Evolutionary conservation across 2,329 filamentous ascomycete genomes (phyloP).

Genomic region (Clonostachys sp.): DNA sequence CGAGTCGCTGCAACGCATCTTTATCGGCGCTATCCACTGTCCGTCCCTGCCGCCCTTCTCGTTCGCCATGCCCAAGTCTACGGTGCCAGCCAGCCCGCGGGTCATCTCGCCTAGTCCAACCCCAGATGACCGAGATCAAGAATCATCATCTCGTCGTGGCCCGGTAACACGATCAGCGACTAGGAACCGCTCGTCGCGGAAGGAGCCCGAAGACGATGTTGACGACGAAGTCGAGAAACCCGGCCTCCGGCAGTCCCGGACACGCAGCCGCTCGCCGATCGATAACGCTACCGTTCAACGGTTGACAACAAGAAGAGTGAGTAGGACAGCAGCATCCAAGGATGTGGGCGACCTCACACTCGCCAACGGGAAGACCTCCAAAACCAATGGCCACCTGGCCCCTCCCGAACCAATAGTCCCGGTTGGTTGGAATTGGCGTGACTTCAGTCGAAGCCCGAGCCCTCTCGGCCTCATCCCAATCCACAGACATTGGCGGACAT

Average conservation of each 20-base stretch:
- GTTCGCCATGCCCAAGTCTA: constrained; percentile 47
- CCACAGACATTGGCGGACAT: constrained; percentile 83
- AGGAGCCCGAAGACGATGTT: constrained; percentile 55
- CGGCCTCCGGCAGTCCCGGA: constrained; percentile 58
- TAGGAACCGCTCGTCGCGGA: constrained; percentile 51
- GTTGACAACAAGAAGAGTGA: constrained; percentile 41
- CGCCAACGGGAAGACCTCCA: constrained; percentile 23
- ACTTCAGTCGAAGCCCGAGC: constrained; percentile 86
- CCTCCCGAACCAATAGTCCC: constrained; percentile 58
- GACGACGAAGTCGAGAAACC: constrained; percentile 36
- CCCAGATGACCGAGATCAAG: constrained; percentile 24
- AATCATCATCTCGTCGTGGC: constrained; percentile 48
- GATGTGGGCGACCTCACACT: constrained; percentile 7
- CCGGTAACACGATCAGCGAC: constrained; percentile 75
- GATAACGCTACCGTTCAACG: constrained; percentile 44
- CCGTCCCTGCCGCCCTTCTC: constrained; percentile 58
- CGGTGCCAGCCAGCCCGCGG: constrained; percentile 73
- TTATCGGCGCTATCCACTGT: constrained; percentile 51
- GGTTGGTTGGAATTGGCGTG: constrained; percentile 72
- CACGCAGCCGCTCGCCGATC: constrained; percentile 67
- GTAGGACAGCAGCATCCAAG: constrained; percentile 14
- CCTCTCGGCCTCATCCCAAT: constrained; percentile 93
- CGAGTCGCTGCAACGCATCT: constrained; percentile 39
- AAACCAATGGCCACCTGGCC: constrained; percentile 62
- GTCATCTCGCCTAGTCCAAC: constrained; percentile 88